Evolutionary conservation across 495 filamentous ascomycete genomes (phyloP).

Genomic region (Tuber magnatum): DNA sequence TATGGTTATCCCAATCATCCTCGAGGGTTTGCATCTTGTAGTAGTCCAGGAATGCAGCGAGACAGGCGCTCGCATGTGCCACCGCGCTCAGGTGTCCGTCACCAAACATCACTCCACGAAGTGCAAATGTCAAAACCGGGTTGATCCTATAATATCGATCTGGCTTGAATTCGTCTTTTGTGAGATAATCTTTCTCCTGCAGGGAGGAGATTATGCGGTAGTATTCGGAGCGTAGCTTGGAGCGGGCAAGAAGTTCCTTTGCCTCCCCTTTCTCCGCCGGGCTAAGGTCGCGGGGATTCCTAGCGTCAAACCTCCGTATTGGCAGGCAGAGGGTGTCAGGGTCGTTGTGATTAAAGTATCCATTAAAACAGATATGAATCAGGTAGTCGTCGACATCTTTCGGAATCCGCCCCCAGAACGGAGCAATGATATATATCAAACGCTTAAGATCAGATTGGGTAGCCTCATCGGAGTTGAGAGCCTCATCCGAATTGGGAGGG

Average conservation of each 20-base stretch:
- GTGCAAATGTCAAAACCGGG: slow-evolving; percentile 18
- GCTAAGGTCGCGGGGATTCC: not conserved
- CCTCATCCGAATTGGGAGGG: not conserved
- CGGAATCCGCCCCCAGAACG: slow-evolving; percentile 24
- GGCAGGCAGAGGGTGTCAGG: not conserved
- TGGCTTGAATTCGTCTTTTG: slow-evolving; percentile 1
- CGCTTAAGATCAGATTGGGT: not conserved
- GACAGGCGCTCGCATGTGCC: not conserved
- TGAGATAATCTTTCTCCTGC: slow-evolving; percentile 17
- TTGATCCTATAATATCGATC: slow-evolving; percentile 21
- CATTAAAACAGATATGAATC: not conserved
- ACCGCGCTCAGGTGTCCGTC: not conserved
- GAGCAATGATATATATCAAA: slow-evolving; percentile 10
- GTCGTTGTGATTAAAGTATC: slow-evolving; percentile 17
- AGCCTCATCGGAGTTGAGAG: not conserved
- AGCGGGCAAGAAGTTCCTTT: slow-evolving; percentile 11
- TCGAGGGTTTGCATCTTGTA: slow-evolving; percentile 7
- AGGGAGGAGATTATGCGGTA: slow-evolving; percentile 11
- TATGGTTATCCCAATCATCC: not conserved
- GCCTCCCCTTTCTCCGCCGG: slow-evolving; percentile 3
- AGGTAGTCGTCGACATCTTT: slow-evolving; percentile 27
- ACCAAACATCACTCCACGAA: slow-evolving; percentile 6
- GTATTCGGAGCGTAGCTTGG: slow-evolving; percentile 14
- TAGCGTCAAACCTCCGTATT: not conserved
- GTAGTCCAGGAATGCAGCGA: slow-evolving; percentile 21